Base-by-base conservation (phyloP, 768 basidiomycete genomes). In the Daedalea quercina region DNA sequence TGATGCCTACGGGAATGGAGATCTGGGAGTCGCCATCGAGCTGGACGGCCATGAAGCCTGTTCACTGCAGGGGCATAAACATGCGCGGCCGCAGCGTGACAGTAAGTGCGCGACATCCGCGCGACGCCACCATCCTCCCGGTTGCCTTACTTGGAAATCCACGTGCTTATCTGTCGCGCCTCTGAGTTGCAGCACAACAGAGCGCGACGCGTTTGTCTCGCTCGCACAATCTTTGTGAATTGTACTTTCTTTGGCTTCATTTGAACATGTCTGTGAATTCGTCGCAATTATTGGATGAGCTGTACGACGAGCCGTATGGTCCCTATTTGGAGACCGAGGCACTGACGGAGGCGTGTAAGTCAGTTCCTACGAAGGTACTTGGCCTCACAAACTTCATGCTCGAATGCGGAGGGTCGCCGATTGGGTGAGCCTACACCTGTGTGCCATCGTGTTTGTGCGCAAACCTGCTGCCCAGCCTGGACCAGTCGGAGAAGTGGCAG, bases 1-100 rank as follows among this genome's bases (percentile, higher is more conserved):
- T 63, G 54, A 75, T 75, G 19, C 73, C 73, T 12, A 69, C 62
- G n/a, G 70, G 70, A 47, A 75, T 71, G 47, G 73, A 71, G 57
- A 74, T 71, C 54, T 57, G 47, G 41, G 61, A 50, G 47, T 66
- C 58, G 51, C 55, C 56, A 34, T 53, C 51, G 52, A 51, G 42
- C 45, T 54, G 40, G 52, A 55, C 54, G 53, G 60, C 47, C 64
- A 67, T 65, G 59, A 59, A 59, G 35, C 25, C 41, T 6, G 28
- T 31, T 31, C 13, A 15, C 13, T 40, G 37, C 9, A 17, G 17
- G 34, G 34, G 34, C 31, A 50, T 49, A 23, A 31, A 49, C 51
- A 41, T 24, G 47, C 31, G 31, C 25, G 12, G 3, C 22, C 12
- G 3, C 24, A 22, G 22, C 43, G 28, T n/a, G n/a, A n/a, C n/a